phyloP scores from a whole-genome alignment of 192 early-diverging fungal species.

The Diversispora epigaea region DNA sequence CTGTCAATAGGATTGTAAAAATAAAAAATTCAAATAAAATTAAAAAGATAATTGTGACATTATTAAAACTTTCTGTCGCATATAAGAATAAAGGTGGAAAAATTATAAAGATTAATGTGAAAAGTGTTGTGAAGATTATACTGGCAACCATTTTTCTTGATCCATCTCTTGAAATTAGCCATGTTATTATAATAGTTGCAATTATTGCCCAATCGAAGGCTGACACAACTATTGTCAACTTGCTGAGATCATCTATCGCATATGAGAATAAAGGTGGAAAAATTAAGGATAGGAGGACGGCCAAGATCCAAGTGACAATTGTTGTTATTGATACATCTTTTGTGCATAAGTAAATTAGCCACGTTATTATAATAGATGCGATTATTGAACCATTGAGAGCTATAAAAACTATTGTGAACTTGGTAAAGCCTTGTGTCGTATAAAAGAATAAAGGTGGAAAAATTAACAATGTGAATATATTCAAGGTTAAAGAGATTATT shows the following conservation, averaged over 20 bases:
- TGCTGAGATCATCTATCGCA: background rate
- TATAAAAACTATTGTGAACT: background rate
- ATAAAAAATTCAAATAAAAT: too few species aligned
- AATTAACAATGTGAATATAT: background rate
- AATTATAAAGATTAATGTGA: background rate
- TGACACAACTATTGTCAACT: background rate
- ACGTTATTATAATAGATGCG: background rate
- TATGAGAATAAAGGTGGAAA: too few species aligned
- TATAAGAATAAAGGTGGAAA: too few species aligned
- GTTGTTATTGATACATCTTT: background rate
- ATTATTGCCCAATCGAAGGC: background rate
- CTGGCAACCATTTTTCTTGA: background rate
- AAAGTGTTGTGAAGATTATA: background rate
- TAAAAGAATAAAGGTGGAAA: constrained; percentile 22
- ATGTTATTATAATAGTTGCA: background rate
- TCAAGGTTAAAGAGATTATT: background rate
- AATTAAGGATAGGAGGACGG: too few species aligned
- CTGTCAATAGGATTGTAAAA: too few species aligned
- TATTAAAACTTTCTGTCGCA: too few species aligned
- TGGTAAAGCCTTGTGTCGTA: background rate
- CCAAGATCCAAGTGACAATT: background rate
- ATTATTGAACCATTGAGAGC: background rate
- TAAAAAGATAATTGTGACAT: too few species aligned
- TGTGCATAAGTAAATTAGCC: background rate
- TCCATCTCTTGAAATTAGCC: background rate